Evolutionary conservation across 2,329 filamentous ascomycete species (phyloP).

Genomic region (Chaetoscypha palmicola): DNA sequence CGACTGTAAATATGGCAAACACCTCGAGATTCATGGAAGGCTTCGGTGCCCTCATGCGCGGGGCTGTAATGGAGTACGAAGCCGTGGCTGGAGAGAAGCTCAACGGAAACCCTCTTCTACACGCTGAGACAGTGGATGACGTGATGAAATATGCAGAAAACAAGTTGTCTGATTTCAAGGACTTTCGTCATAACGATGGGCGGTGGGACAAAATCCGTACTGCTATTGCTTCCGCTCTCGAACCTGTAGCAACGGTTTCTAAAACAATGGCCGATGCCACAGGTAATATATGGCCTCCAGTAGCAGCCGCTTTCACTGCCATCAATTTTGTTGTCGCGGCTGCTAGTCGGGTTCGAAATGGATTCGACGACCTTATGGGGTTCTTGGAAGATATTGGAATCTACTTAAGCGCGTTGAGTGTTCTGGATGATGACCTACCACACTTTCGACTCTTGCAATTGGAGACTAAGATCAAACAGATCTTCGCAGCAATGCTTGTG

Average conservation of each 20-base stretch:
- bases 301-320: background rate
- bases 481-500: background rate
- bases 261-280: background rate
- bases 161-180: background rate
- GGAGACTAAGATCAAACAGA: constrained; percentile 1
- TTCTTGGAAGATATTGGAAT: constrained; percentile 2
- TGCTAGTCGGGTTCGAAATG: background rate
- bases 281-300: background rate
- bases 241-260: background rate
- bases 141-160: background rate
- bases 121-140: constrained; percentile 1
- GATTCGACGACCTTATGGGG: background rate
- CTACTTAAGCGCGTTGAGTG: background rate
- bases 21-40: background rate
- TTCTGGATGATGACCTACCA: constrained; percentile 1
- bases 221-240: background rate
- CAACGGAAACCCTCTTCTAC: background rate
- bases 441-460: background rate
- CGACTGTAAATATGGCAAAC: background rate
- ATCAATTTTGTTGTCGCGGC: constrained; percentile 3
- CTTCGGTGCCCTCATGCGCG: constrained; percentile 1
- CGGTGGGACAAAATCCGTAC: background rate
- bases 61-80: background rate
- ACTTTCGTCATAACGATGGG: background rate
- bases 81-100: background rate